These are phyloP conservation scores for Fusarium nelsonii DNA, from an alignment of 2,329 filamentous ascomycete genomes.

Conservation along the genomic window DNA sequence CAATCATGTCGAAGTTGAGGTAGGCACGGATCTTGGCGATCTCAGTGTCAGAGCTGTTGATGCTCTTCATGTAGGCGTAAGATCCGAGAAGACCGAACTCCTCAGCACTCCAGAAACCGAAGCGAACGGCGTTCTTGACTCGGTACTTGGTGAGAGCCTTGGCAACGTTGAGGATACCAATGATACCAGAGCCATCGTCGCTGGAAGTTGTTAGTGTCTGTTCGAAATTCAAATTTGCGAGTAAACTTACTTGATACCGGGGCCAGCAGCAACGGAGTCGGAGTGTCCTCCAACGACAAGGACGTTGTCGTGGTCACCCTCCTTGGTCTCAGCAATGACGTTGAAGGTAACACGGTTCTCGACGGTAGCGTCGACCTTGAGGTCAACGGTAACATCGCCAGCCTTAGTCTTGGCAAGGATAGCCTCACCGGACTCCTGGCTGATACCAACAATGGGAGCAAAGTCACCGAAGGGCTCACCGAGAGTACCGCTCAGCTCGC, in stretches of 20 bases:
- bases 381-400: conserved; percentile 51
- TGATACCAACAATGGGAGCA: conserved; percentile 65
- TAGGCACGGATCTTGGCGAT: conserved; percentile 65
- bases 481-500: conserved; percentile 65
- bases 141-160: conserved; percentile 57
- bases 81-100: conserved; percentile 64
- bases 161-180: conserved; percentile 61
- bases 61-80: conserved; percentile 60
- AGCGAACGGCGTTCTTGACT: conserved; percentile 63
- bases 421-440: conserved; percentile 58
- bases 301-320: conserved; percentile 62
- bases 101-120: conserved; percentile 66
- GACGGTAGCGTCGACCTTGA: conserved; percentile 62
- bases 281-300: conserved; percentile 62
- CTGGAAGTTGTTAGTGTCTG: conserved; percentile 28
- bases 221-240: not conserved
- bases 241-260: conserved; percentile 66
- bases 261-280: conserved; percentile 62
- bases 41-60: conserved; percentile 58
- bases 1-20: conserved; percentile 70
- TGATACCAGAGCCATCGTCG: conserved; percentile 70
- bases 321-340: conserved; percentile 63
- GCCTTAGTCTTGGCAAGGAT: conserved; percentile 50
- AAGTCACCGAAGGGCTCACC: conserved; percentile 61
- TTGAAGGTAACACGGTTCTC: conserved; percentile 63